phyloP scores from a whole-genome alignment of 2,329 filamentous ascomycete genomes.

The Chaetomiaceae sp. region DNA sequence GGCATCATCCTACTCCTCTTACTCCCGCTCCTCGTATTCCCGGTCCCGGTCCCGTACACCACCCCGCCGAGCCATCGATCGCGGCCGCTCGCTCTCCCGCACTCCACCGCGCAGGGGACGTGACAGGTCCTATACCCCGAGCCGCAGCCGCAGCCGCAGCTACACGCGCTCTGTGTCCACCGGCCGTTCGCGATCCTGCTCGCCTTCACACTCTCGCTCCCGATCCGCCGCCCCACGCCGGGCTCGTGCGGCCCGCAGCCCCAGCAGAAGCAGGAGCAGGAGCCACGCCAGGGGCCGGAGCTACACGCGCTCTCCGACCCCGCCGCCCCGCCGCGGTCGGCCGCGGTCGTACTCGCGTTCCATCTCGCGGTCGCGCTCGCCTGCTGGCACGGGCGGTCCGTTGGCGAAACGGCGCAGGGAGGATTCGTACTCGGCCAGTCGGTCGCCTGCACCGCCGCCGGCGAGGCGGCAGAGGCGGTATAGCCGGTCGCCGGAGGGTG shows the following conservation, averaged over 20 bases:
- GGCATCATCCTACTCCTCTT: constrained; percentile 73
- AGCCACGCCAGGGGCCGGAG: constrained; percentile 6
- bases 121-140: constrained; percentile 23
- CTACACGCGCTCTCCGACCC: constrained; percentile 22
- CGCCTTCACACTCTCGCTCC: constrained; percentile 16
- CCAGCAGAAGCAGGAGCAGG: constrained; percentile 2
- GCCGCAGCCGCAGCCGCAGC: constrained; percentile 21
- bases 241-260: constrained; percentile 7
- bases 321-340: constrained; percentile 14
- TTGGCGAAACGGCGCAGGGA: constrained; percentile 16
- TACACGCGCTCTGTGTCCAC: constrained; percentile 21
- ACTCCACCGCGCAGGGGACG: constrained; percentile 20
- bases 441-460: constrained; percentile 16
- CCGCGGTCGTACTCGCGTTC: constrained; percentile 20
- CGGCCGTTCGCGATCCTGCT: too few relatives aligned
- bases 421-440: constrained; percentile 20
- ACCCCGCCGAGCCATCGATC: constrained; percentile 31
- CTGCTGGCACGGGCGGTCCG: not conserved
- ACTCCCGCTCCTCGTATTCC: constrained; percentile 56
- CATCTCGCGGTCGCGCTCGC: constrained; percentile 5
- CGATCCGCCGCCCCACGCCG: constrained; percentile 16
- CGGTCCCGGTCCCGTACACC: constrained; percentile 42
- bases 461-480: constrained; percentile 16
- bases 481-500: constrained; percentile 4
- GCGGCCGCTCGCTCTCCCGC: constrained; percentile 33